Conservation (phyloP, 192 early-diverging fungal genomes). For the Coemansia pectinata region DNA sequence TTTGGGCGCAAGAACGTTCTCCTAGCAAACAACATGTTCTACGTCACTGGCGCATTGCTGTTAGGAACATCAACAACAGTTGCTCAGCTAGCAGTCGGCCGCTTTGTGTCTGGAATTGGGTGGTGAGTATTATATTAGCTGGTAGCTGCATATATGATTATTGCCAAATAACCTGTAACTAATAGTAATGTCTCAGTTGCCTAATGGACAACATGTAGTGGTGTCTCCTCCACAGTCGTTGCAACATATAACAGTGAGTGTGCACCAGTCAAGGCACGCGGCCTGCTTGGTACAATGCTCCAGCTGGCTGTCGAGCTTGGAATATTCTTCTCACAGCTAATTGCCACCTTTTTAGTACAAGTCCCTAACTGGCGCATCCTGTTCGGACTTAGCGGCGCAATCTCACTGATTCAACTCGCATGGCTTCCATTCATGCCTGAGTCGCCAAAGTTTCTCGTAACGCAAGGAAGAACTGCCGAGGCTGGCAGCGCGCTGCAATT, state of each 20-base stretch:
- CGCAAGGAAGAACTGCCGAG: slow-evolving; percentile 55
- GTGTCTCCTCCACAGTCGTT: slow-evolving; percentile 59
- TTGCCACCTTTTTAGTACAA: slow-evolving; percentile 55
- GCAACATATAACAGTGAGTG: slow-evolving; percentile 80
- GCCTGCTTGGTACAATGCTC: slow-evolving; percentile 67
- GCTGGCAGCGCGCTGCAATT: slow-evolving; percentile 54
- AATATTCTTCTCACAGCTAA: slow-evolving; percentile 67
- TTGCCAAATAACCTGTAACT: neutral
- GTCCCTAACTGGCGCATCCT: slow-evolving; percentile 71
- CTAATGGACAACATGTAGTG: slow-evolving; percentile 50
- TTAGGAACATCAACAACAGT: slow-evolving; percentile 60
- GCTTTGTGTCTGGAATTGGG: slow-evolving; percentile 70
- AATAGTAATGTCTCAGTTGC: neutral
- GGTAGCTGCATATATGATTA: neutral
- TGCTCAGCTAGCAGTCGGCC: slow-evolving; percentile 66
- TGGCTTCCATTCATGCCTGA: slow-evolving; percentile 74
- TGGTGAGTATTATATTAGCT: slow-evolving; percentile 25
- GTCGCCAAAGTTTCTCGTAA: slow-evolving; percentile 66
- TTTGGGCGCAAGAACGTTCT: slow-evolving; percentile 67
- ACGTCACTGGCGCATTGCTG: slow-evolving; percentile 64
- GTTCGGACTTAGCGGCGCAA: slow-evolving; percentile 61
- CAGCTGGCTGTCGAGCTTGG: slow-evolving; percentile 78
- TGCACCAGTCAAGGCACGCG: slow-evolving; percentile 64
- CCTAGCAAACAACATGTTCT: slow-evolving; percentile 66
- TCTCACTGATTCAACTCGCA: slow-evolving; percentile 54